These are phyloP conservation scores for Mycena maculata DNA, from an alignment of 768 basidiomycete genomes.

Conservation along the genomic window DNA sequence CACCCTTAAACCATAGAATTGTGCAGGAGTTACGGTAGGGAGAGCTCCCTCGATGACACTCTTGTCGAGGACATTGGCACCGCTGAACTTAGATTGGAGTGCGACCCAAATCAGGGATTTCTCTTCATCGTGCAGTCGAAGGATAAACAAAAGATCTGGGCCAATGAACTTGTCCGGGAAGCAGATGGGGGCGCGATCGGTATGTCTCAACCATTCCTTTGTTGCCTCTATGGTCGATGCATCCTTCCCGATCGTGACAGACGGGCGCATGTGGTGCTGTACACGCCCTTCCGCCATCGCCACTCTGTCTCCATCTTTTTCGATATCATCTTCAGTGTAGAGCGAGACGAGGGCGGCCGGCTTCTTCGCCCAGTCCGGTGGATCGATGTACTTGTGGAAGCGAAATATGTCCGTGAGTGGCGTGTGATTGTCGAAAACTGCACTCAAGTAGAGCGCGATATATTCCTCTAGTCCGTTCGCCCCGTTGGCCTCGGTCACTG, in stretches of 20 bases:
- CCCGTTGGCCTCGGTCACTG: background rate
- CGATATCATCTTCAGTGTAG: background rate
- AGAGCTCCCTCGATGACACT: background rate
- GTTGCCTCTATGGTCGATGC: background rate
- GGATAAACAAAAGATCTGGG: slow-evolving; percentile 5
- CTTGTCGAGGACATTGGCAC: background rate
- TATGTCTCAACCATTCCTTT: background rate
- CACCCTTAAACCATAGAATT: slow-evolving; percentile 1
- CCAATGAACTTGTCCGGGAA: slow-evolving; percentile 4
- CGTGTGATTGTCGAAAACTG: slow-evolving; percentile 1
- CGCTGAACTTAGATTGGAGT: background rate
- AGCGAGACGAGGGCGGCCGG: slow-evolving; percentile 13
- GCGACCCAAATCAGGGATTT: slow-evolving; percentile 12
- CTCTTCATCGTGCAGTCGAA: background rate
- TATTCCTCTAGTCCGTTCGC: slow-evolving; percentile 62
- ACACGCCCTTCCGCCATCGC: background rate
- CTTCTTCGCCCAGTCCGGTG: background rate
- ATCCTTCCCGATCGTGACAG: background rate
- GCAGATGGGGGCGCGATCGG: background rate
- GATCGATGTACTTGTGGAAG: background rate
- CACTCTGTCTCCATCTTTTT: background rate
- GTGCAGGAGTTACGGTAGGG: background rate
- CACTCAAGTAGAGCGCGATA: slow-evolving; percentile 47
- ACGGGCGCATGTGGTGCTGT: background rate
- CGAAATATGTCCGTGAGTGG: slow-evolving; percentile 9